phyloP scores from a whole-genome alignment of 306 rosid genomes.

The Cucurbita pepo region DNA sequence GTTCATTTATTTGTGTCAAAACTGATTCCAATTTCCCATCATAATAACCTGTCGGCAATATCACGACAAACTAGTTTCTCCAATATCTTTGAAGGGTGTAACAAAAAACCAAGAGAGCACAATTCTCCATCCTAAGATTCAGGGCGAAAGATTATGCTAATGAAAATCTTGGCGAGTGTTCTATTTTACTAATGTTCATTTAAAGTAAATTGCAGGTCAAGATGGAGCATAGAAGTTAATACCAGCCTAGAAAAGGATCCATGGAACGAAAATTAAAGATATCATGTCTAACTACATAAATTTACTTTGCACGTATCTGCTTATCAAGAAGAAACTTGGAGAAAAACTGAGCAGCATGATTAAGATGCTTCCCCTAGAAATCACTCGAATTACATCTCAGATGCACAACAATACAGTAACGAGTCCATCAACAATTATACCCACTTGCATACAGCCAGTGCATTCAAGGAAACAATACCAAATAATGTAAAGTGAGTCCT shows the following conservation, averaged over 20 bases:
- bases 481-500: too few species aligned
- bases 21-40: not conserved
- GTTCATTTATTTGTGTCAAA: not conserved
- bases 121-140: not conserved
- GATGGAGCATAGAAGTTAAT: not conserved
- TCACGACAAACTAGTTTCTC: not conserved
- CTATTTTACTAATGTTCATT: not conserved
- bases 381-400: not conserved
- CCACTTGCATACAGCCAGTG: not conserved
- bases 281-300: not conserved
- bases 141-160: not conserved
- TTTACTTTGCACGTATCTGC: not conserved
- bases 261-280: not conserved
- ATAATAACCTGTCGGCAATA: not conserved
- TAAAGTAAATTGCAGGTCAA: not conserved
- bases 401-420: not conserved
- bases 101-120: not conserved
- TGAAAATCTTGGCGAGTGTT: not conserved
- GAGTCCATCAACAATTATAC: not conserved
- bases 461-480: not conserved
- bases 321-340: not conserved
- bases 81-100: not conserved
- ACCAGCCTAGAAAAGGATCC: not conserved
- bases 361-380: not conserved
- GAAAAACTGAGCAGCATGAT: not conserved